Evolutionary conservation across 164 flowering plant species (phyloP), one percentile per base, ranked within the genome.

Genomic region (Vitis amurensis): DNA sequence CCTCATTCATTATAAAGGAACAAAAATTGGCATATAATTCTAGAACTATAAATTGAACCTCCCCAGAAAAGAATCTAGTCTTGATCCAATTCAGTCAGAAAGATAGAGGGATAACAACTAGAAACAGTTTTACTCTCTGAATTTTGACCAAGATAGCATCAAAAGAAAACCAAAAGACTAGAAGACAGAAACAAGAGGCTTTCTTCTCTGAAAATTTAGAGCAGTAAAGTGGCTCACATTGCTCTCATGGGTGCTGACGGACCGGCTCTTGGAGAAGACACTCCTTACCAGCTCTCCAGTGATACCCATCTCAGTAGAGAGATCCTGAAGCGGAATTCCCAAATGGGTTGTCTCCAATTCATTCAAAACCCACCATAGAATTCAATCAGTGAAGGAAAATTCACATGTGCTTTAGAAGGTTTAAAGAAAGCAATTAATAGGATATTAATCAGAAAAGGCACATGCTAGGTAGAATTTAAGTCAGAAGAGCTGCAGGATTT

Each of bases 241-340:
- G 79, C 55, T 70, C 9, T 83, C 84, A 7, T 77, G 84, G 11
- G 80, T 63, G 49, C 75, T 53, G 15, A 72, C 51, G 16, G 89
- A 81, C 13, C 83, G 75, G 78, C 76, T 83, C 71, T 82, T 88
- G 5, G 87, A 85, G 88, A 91, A 88, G 58, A 89, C 90, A 65
- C 79, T 86, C 80, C 79, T 87, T 15, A 84, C 91, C 23, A 88
- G 72, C 75, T 76, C 91, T 27, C 91, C 88, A 19, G 88, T 82
- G 69, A 88, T 76, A 56, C 94, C 97, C 97, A 91, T 91, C 61
- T 78, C 70, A 48, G 27, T 9, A 49, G 2, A 37, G 49, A 55
- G 47, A 68, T 55, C 69, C 57, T 14, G 65, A 30, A 48, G 57
- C 70, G 74, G 77, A 77, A 58, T 64, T 67, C 74, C 69, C 69